Percentiles rank a stretch among this genome's conserved stretches.
Conservation (phyloP, 352 stramenopile genomes). For the Peronospora destructor region DNA sequence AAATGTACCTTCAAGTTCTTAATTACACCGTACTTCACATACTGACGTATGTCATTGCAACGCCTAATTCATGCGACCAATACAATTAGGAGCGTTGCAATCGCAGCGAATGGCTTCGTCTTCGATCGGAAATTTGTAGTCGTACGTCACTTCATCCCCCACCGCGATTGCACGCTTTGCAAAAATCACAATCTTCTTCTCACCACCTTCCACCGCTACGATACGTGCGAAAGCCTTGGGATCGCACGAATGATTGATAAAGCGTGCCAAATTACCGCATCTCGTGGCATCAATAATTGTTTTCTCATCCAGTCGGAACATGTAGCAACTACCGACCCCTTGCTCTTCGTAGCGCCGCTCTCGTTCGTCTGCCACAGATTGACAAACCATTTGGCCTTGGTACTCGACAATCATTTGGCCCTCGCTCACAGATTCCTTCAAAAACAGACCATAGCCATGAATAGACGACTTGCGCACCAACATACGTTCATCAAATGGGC, state of each 20-base stretch:
- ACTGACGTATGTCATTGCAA: too few relatives aligned
- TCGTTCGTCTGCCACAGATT: slow-evolving; percentile 88
- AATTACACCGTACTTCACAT: too few relatives aligned
- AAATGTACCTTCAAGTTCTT: too few relatives aligned
- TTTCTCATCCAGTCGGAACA: slow-evolving; percentile 93
- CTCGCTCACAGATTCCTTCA: slow-evolving; percentile 85
- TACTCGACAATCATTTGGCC: slow-evolving; percentile 97
- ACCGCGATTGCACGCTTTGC: slow-evolving; percentile 85
- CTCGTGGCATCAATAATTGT: slow-evolving; percentile 93
- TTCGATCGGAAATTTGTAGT: slow-evolving; percentile 97
- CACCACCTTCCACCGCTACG: slow-evolving; percentile 70
- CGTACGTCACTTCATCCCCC: slow-evolving; percentile 93
- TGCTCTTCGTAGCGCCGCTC: slow-evolving; percentile 92
- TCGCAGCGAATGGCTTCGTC: slow-evolving; percentile 91
- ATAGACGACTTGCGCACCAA: slow-evolving; percentile 91
- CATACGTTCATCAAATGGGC: slow-evolving; percentile 87
- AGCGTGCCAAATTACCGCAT: slow-evolving; percentile 90
- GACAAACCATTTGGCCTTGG: slow-evolving; percentile 89
- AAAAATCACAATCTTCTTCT: slow-evolving; percentile 96
- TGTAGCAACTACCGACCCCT: slow-evolving; percentile 94
- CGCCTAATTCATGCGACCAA: slow-evolving; percentile 90
- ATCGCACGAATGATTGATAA: slow-evolving; percentile 95
- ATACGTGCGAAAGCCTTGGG: slow-evolving; percentile 92
- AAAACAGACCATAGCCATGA: slow-evolving; percentile 95
- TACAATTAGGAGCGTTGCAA: slow-evolving; percentile 91